Evolutionary conservation across 2,329 filamentous ascomycete genomes (phyloP), one percentile per base, ranked within the genome.

Genomic region (Alternaria angustiovoidea): DNA sequence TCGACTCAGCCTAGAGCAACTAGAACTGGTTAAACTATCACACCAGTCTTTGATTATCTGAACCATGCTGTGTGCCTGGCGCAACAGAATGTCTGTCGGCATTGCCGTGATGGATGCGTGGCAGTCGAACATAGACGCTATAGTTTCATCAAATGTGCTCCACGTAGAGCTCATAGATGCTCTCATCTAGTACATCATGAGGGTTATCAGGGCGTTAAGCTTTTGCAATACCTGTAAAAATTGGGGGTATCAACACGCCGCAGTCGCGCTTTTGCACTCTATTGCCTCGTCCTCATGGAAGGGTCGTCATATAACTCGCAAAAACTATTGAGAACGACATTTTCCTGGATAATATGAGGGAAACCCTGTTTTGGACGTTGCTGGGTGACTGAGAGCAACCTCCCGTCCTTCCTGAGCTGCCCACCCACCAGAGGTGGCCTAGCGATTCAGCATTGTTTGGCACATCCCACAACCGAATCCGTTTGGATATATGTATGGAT

Each of bases 321-420:
- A n/a, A 12, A 18, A 36, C 18, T 12, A 4, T 6, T n/a, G 36
- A 36, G 30, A 36, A 6, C 1, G 16, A 2, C 20, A 34, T n/a
- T 7, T 9, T 7, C 30, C 7, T 34, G 12, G 1, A 3, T 49
- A 20, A 1, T 36, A 22, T 14, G 16, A 22, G 22, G 16, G 18
- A 18, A 7, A 1, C 11, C 4, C 22, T 11, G 46, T n/a, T 4
- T 0, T 49, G 0, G 11, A 24, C 7, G 0, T 1, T 49, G 18
- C 30, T 24, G 46, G 46, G 30, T 49, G 30, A 49, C 3, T 18
- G 18, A 49, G 46, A 20, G 12, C 18, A 34, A 36, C 22, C 26
- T 11, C 20, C 4, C 24, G 20, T 34, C 30, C 14, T 28, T 9
- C 26, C 16, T 18, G 16, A 20, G n/a, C 16, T 30, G 26, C 26